Conservation (phyloP, 1,284 basidiomycete genomes). For the Nidula niveotomentosa region DNA sequence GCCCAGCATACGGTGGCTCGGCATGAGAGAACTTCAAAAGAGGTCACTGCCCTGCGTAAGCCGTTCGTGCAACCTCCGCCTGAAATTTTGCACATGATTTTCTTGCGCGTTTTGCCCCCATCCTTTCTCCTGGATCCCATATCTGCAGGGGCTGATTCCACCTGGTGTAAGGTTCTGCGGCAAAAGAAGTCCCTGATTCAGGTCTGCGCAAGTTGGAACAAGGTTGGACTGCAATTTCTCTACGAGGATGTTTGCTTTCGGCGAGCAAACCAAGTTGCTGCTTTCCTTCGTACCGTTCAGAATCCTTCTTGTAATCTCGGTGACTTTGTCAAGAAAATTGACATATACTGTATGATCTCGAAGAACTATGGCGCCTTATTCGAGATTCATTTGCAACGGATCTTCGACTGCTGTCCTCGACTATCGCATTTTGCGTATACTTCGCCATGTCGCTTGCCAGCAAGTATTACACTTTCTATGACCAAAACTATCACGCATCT, state of each 20-base stretch:
- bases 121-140: constrained; percentile 6
- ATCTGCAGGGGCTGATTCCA: constrained; percentile 6
- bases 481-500: background rate
- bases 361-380: background rate
- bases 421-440: background rate
- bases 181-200: constrained; percentile 10
- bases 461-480: background rate
- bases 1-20: background rate
- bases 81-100: constrained; percentile 5
- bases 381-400: background rate
- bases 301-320: constrained; percentile 2
- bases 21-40: background rate
- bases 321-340: constrained; percentile 2
- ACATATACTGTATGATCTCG: constrained; percentile 1
- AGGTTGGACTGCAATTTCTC: constrained; percentile 5
- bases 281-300: constrained; percentile 9
- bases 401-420: background rate
- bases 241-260: constrained; percentile 11
- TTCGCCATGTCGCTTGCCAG: background rate
- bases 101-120: constrained; percentile 2
- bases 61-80: constrained; percentile 1
- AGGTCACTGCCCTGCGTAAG: background rate
- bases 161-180: constrained; percentile 7
- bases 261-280: constrained; percentile 7
- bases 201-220: constrained; percentile 14